These are phyloP conservation scores for Zalerion maritima DNA, from an alignment of 495 filamentous ascomycete species.

Conservation along the genomic window DNA sequence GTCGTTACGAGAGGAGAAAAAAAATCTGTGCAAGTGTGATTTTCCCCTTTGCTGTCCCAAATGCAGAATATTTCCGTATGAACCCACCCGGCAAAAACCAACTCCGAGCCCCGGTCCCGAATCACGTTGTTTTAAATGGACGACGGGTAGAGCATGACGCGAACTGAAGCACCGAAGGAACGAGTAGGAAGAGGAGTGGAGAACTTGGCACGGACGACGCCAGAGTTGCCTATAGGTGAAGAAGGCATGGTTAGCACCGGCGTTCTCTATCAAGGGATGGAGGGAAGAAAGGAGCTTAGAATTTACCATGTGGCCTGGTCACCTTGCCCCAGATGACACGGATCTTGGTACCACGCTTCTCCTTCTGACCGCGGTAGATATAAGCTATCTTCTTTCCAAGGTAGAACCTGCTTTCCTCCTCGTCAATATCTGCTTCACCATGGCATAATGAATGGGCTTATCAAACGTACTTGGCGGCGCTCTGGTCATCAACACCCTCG, in stretches of 20 bases:
- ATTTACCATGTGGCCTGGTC: slow-evolving; percentile 80
- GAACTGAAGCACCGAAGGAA: slow-evolving; percentile 90
- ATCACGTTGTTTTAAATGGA: slow-evolving; percentile 44
- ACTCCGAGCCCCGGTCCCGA: no score
- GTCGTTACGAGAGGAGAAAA: no score
- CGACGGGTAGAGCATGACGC: slow-evolving; percentile 98
- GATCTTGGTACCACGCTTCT: slow-evolving; percentile 92
- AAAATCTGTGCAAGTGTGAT: no score
- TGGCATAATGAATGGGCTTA: no score
- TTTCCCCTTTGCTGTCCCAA: no score
- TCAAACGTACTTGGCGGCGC: slow-evolving; percentile 65
- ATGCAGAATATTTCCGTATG: no score
- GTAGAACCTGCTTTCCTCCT: slow-evolving; percentile 53
- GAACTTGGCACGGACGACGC: slow-evolving; percentile 94
- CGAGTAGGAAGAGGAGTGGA: slow-evolving; percentile 83
- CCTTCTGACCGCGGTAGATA: slow-evolving; percentile 86
- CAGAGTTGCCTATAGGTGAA: slow-evolving; percentile 62
- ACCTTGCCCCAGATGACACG: slow-evolving; percentile 99
- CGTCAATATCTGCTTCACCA: slow-evolving; percentile 8
- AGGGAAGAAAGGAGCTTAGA: no score
- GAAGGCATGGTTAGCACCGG: slow-evolving; percentile 1
- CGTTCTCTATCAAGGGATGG: no score
- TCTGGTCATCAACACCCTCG: slow-evolving; percentile 80
- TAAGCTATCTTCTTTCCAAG: slow-evolving; percentile 93
- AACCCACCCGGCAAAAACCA: no score